Evolutionary conservation across 1,139 yeast species (phyloP), one percentile per base, ranked within the genome.

Genomic region (Geotrichum histeridarum): DNA sequence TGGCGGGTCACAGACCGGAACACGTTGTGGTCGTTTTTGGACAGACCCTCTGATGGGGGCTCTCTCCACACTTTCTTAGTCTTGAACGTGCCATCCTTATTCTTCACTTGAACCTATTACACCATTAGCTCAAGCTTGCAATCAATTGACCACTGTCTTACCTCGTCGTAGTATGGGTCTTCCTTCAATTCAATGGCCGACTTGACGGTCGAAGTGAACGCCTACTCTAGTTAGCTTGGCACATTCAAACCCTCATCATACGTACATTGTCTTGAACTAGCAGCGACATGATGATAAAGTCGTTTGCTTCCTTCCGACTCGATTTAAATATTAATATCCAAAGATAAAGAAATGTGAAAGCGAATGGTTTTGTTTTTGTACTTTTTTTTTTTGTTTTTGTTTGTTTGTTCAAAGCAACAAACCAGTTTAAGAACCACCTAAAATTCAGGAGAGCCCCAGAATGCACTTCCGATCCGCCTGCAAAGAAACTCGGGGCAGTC

Each of bases 1-100:
- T 80, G 74, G 50, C 80, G 72, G 62, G 81, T 77, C 41, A 84
- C 82, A 18, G 77, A 73, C 53, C 75, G 73, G 58, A 86, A 69
- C 1, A 84, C 69, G 53, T 74, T 72, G 55, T 74, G 71, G 61
- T 86, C 93, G 43, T 78, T 66, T 9, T 67, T 64, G 0, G 86
- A 81, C n/a, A 85, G 72, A 31, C 80, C 80, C 9, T 70, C 72
- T 1, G 91, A 90, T 1, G 58, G 58, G 12, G 82, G 60, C 49
- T 66, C 70, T 36, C 69, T 67, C 60, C 68, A 67, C 53, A 64
- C 57, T 51, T 60, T 57, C 51, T 62, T 61, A 31, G 47, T 52
- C 14, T 54, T 59, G 42, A 57, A 60, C 42, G 59, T 60, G 36
- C 65, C 67, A 22, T 60, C 57, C 42, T 45, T 50, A 49, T 67